Evolutionary conservation across 371 early-diverging fungal species (phyloP).

Genomic region (Parasitella parasitica): DNA sequence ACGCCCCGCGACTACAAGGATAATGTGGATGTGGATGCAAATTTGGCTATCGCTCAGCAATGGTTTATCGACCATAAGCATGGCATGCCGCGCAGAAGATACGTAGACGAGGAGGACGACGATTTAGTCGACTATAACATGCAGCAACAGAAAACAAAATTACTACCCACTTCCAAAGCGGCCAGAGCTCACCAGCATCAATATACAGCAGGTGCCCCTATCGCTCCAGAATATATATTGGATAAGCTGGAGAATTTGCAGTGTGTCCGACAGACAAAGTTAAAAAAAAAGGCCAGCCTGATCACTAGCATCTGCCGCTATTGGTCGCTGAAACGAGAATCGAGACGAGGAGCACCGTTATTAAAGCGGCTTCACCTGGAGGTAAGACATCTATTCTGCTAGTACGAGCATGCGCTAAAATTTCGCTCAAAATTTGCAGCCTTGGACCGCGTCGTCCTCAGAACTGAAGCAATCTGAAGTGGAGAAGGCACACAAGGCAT

Average conservation of each 20-base stretch:
- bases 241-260: conserved; percentile 57
- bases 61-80: conserved; percentile 18
- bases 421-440: too few species aligned
- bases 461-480: conserved; percentile 80
- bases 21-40: conserved; percentile 49
- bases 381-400: conserved; percentile 43
- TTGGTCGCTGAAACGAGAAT: conserved; percentile 92
- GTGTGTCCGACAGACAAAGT: conserved; percentile 39
- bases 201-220: conserved; percentile 58
- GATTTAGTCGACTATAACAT: background rate
- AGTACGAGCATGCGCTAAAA: too few species aligned
- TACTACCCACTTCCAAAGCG: conserved; percentile 51
- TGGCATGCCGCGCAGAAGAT: conserved; percentile 28
- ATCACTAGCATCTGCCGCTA: conserved; percentile 75
- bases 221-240: conserved; percentile 71
- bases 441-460: conserved; percentile 92
- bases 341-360: conserved; percentile 87
- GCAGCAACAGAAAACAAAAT: conserved; percentile 24
- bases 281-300: conserved; percentile 57
- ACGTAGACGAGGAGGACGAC: conserved; percentile 42
- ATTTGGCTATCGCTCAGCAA: conserved; percentile 37
- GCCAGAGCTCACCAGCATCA: conserved; percentile 65
- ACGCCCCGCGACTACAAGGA: conserved; percentile 72
- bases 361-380: conserved; percentile 94
- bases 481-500: conserved; percentile 67